Evolutionary conservation across 176 grass and related monocot species (phyloP), one percentile per base, ranked within the genome.

Genomic region (Aegilops speltoides): DNA sequence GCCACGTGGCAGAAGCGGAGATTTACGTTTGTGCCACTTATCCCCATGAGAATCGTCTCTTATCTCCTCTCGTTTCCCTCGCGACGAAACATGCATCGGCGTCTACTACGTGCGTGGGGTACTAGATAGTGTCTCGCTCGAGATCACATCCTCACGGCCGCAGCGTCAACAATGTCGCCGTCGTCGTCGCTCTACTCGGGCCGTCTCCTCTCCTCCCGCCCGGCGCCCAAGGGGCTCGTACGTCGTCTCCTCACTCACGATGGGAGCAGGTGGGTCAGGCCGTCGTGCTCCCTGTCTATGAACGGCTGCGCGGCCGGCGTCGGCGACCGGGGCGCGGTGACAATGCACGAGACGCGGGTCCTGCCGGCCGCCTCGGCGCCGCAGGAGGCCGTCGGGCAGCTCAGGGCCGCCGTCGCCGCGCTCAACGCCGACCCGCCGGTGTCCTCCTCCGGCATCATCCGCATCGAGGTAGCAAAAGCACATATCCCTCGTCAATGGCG

Each of bases 371-470:
- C 91, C 34, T 29, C 74, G 43, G 82, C 76, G 15, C 74, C 88
- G 81, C 81, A 91, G 67, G 85, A 79, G 25, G 96, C 96, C 15
- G 81, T 91, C 40, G 68, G 69, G 22, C 88, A 92, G 90, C 91
- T 94, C 37, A 92, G 76, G 71, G 85, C 84, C 74, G 91, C 88
- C 40, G 75, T 94, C 10, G 86, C 90, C 6, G 86, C 86, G 15
- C 79, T 88, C 56, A 22, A 41, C 6, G 23, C 76, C 4, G 48
- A 68, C 52, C 90, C 93, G 19, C 85, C 91, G 3, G 20, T 3
- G 54, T 84, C 81, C 36, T 40, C 71, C 15, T 98, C 96, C 10
- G 92, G 93, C 82, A 94, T 98, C 89, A 91, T 98, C 83, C 96
- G 96, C 28, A 81, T 98, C 84, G 87, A 98, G 93, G 93, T 89